Base-by-base conservation (phyloP, 192 early-diverging fungal species). In the Coemansia sp. region DNA sequence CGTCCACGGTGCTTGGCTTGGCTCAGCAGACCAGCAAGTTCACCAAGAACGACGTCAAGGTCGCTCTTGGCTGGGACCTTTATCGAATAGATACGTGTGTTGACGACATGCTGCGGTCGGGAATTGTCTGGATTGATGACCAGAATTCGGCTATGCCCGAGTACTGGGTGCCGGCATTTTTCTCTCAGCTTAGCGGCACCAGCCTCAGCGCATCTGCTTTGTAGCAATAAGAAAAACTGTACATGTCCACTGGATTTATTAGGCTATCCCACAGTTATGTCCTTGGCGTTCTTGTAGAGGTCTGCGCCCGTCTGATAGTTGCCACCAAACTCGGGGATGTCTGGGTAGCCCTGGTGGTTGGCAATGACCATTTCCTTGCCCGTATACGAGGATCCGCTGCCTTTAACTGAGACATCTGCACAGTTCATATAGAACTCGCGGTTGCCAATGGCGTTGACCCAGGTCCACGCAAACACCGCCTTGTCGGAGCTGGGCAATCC, bases 361-460 rank as follows among this genome's bases (percentile, higher is more conserved):
- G 81, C 82, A 64, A 81, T 79, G n/a, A 73, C 52, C 62, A 78
- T 67, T 46, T 74, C 48, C 60, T 73, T 77, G 40, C 80, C 80
- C 0, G 84, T 80, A 49, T 78, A 69, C 37, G 63, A 54, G 1
- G 60, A 42, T 14, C 38, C 15, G 2, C 66, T 59, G 12, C 83
- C 81, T 3, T 60, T 51, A 58, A 88, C 81, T 40, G 80, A 79
- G 30, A 90, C 76, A 66, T 88, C 85, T n/a, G 83, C 85, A 53
- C 85, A 87, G 49, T 83, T 79, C 82, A 83, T 85, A 67, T 90
- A 90, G 56, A 80, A 88, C 70, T 90, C 88, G 40, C 82, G 80
- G 62, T 84, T 85, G 3, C 83, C 86, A 15, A 82, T 61, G 15
- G 87, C 85, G 46, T 85, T 86, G 42, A 85, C 85, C 88, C 88